Evolutionary conservation across 2,329 filamentous ascomycete genomes (phyloP).

Genomic region (Pseudocercospora vitis): DNA sequence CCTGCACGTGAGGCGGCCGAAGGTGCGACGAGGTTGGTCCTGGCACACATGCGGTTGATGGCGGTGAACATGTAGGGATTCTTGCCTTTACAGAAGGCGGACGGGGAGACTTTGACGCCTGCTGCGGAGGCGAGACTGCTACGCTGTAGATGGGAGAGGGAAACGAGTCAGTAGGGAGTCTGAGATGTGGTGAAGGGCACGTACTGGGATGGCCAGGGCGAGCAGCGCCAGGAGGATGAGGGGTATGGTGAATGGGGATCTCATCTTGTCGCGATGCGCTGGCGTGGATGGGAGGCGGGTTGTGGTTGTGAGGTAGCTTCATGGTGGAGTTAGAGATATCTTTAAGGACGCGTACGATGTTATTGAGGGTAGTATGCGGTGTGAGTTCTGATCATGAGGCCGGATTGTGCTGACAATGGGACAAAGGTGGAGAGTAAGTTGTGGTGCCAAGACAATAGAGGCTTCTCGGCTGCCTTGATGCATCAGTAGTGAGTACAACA

Average conservation of each 20-base stretch:
- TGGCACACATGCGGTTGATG: conserved; percentile 15
- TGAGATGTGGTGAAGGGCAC: too few relatives aligned
- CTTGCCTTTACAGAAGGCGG: conserved; percentile 5
- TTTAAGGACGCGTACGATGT: neutral
- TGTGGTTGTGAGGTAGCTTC: neutral
- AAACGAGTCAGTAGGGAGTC: too few relatives aligned
- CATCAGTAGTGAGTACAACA: too few relatives aligned
- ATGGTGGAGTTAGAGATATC: neutral
- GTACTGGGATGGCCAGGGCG: neutral
- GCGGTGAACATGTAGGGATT: conserved; percentile 11
- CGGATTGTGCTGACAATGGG: conserved; percentile 6
- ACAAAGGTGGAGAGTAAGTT: neutral
- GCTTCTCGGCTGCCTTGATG: neutral
- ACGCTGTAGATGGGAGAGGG: too few relatives aligned
- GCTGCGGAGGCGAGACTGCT: too few relatives aligned
- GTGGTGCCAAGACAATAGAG: neutral
- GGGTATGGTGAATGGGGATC: neutral
- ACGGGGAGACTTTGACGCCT: neutral
- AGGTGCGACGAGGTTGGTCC: conserved; percentile 13
- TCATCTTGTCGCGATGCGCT: neutral
- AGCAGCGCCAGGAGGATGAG: neutral
- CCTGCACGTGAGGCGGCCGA: neutral
- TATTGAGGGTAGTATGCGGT: conserved; percentile 1
- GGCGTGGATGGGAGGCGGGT: neutral
- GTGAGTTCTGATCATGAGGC: neutral